Evolutionary conservation across 2,329 filamentous ascomycete genomes (phyloP).

Genomic region (Claviceps pusilla): DNA sequence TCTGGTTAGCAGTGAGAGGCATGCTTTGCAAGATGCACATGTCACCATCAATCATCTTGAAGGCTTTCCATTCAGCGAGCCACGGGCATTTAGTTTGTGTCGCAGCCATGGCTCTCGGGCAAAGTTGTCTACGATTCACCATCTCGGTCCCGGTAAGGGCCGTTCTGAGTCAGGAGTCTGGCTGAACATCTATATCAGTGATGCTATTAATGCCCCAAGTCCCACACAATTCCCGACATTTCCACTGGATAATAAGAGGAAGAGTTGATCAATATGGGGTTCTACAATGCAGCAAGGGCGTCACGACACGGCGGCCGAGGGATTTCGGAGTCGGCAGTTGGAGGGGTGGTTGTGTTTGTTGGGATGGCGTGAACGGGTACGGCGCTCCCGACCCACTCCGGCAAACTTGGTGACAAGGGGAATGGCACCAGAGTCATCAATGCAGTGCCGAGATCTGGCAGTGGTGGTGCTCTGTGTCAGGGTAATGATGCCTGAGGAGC

Average conservation of each 20-base stretch:
- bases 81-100: too few relatives aligned
- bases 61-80: too few relatives aligned
- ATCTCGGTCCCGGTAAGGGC: too few relatives aligned
- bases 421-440: background rate
- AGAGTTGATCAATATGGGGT: background rate
- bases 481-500: too few relatives aligned
- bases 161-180: too few relatives aligned
- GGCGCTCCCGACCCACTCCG: background rate
- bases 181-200: too few relatives aligned
- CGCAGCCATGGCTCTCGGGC: too few relatives aligned
- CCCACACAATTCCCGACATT: background rate
- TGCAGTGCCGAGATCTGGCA: constrained; percentile 3
- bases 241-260: background rate
- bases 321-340: background rate
- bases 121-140: too few relatives aligned
- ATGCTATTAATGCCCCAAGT: background rate
- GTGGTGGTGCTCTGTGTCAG: background rate
- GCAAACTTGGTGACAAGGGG: background rate
- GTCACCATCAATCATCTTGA: background rate
- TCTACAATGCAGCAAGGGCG: background rate
- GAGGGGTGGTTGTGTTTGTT: background rate
- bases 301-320: background rate
- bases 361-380: background rate
- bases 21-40: background rate
- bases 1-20: too few relatives aligned